Evolutionary conservation across 352 stramenopile species (phyloP), one percentile per base, ranked within the genome.

Genomic region (Aphanomyces stellatus): DNA sequence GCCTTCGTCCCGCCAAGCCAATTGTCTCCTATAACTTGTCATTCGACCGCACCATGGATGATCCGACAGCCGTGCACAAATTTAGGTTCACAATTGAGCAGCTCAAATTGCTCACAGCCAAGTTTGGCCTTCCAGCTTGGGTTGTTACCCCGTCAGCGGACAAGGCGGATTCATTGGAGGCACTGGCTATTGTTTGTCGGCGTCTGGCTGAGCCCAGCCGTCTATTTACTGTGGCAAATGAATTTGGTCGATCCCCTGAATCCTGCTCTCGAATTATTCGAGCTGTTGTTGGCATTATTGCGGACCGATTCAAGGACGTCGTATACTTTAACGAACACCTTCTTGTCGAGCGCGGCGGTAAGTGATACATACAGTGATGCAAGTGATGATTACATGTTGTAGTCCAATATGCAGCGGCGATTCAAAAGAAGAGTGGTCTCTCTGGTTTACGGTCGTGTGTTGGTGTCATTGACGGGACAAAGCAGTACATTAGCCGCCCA

Each of bases 381-480:
- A n/a, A n/a, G n/a, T n/a, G n/a, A n/a, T n/a, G n/a, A n/a, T n/a
- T n/a, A n/a, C n/a, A n/a, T n/a, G n/a, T n/a, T 48, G 17, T 28
- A 27, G 28, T 51, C 1, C 19, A 22, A 33, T 63, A 63, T 31
- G 55, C 33, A 1, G 22, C 19, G 15, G 55, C 55, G 4, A 63
- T 63, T 49, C 24, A 35, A 22, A 22, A 22, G 17, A 63, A 63
- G 35, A 33, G 11, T 30, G 22, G 55, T 22, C 7, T 63, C n/a
- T 10, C 5, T 43, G 55, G 28, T 13, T 31, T 63, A 19, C 28
- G 7, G 30, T 24, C 33, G 28, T 71, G 56, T 28, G 49, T 71
- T 53, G 65, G 6, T 8, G 66, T 71, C 49, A 63, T 71, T 56
- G 65, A 71, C 42, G 65, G 57, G 2, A 71, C 64, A 3, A 61